These are phyloP conservation scores for Thalassia testudinum DNA, from an alignment of 116 monocot species.

Conservation along the genomic window DNA sequence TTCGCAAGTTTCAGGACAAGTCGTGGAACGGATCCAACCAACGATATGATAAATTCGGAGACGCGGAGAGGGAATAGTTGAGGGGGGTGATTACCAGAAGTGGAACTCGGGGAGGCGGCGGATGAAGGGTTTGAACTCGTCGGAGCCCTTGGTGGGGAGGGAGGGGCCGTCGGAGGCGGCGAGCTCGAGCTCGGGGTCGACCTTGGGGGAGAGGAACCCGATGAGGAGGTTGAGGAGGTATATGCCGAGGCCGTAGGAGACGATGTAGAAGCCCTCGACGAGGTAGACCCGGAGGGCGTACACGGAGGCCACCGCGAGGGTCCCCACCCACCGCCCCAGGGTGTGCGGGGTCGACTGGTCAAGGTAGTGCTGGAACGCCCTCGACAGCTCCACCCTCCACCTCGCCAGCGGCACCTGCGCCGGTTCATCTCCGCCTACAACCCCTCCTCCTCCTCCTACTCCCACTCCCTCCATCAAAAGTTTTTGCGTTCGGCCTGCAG, in stretches of 20 bases:
- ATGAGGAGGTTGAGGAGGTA: slow-evolving; percentile 75
- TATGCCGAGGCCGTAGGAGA: slow-evolving; percentile 65
- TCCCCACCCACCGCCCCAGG: slow-evolving; percentile 41
- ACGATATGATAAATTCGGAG: too few relatives aligned
- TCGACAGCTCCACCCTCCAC: slow-evolving; percentile 26
- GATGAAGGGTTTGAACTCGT: slow-evolving; percentile 71
- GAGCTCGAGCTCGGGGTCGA: slow-evolving; percentile 62
- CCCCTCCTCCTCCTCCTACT: slow-evolving; percentile 1
- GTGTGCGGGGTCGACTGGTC: slow-evolving; percentile 53
- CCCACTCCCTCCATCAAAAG: slow-evolving; percentile 1
- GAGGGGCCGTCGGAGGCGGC: slow-evolving; percentile 41
- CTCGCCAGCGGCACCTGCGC: slow-evolving; percentile 22
- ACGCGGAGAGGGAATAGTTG: too few relatives aligned
- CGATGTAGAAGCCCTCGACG: slow-evolving; percentile 49
- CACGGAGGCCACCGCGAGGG: slow-evolving; percentile 18
- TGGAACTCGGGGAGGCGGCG: slow-evolving; percentile 35
- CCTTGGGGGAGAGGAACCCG: slow-evolving; percentile 65
- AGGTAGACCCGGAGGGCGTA: slow-evolving; percentile 38
- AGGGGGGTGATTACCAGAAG: slow-evolving; percentile 14
- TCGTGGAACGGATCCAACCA: too few relatives aligned
- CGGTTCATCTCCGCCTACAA: slow-evolving; percentile 1
- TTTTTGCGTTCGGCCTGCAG: too few relatives aligned
- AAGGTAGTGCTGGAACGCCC: slow-evolving; percentile 47
- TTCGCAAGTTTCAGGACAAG: too few relatives aligned
- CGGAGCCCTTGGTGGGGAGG: slow-evolving; percentile 47